Conservation (phyloP, 2,329 filamentous ascomycete genomes). For the Neonectria sp. region DNA sequence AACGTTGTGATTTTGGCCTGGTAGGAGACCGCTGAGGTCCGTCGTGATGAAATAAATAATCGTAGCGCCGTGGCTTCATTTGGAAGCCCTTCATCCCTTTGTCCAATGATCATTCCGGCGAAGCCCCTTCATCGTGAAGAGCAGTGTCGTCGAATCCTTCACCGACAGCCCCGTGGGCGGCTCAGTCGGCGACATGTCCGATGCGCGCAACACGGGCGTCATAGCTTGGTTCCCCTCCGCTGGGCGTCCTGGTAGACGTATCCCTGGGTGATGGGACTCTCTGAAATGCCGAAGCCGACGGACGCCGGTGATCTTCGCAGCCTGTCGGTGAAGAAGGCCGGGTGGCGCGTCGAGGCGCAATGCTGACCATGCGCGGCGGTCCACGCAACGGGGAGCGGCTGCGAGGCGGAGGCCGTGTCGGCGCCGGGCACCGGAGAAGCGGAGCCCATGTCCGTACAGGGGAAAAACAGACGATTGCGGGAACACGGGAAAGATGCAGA, state of each 20-base stretch:
- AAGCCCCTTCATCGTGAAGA: neutral
- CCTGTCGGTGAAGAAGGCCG: slow-evolving; percentile 81
- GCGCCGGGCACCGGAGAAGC: slow-evolving; percentile 11
- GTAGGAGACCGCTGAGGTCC: neutral
- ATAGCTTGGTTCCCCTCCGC: slow-evolving; percentile 53
- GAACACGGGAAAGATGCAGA: neutral
- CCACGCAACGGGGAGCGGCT: slow-evolving; percentile 26
- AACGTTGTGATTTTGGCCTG: neutral
- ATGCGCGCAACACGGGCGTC: slow-evolving; percentile 36
- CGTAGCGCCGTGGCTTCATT: neutral
- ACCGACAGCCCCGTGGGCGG: slow-evolving; percentile 1
- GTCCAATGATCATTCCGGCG: neutral
- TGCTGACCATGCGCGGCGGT: slow-evolving; percentile 24
- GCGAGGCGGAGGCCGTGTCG: slow-evolving; percentile 26
- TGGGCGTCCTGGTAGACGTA: slow-evolving; percentile 70
- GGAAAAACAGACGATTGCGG: neutral
- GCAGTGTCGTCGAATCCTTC: slow-evolving; percentile 5
- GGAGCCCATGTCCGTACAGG: slow-evolving; percentile 19
- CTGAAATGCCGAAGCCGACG: slow-evolving; percentile 37
- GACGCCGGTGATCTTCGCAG: slow-evolving; percentile 69
- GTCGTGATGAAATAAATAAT: neutral
- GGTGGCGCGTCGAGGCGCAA: slow-evolving; percentile 73
- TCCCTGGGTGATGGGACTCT: slow-evolving; percentile 70
- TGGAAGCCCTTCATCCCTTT: neutral
- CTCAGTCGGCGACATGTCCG: slow-evolving; percentile 24